Conservation (phyloP, 2,329 filamentous ascomycete genomes). For the Nothophoma quercina region DNA sequence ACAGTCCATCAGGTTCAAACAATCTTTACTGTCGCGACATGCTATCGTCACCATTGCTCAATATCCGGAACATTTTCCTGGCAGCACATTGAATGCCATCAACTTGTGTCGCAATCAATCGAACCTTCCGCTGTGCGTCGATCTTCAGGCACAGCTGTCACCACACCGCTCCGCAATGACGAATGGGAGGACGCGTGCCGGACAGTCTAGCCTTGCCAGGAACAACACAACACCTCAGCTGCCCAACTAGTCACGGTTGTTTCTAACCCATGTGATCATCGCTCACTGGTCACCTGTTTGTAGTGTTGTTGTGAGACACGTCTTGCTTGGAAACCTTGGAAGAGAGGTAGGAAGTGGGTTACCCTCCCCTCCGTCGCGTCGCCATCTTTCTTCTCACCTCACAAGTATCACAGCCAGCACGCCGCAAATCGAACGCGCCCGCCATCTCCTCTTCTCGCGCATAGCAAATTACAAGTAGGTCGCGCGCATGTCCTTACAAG, state of each 20-base stretch:
- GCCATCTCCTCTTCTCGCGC: not conserved
- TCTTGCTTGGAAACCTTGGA: conserved; percentile 10
- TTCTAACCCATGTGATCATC: conserved; percentile 18
- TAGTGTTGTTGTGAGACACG: conserved; percentile 20
- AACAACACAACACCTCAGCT: conserved; percentile 15
- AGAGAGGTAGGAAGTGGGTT: not conserved
- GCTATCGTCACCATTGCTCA: not conserved
- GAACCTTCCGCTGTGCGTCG: conserved; percentile 1
- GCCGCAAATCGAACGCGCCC: too few relatives aligned
- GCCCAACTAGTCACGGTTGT: conserved; percentile 16
- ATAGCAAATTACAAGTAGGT: conserved; percentile 5
- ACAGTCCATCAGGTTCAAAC: not conserved
- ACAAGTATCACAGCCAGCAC: too few relatives aligned
- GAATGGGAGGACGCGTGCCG: conserved; percentile 3
- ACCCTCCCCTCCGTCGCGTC: conserved; percentile 11
- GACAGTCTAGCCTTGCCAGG: conserved; percentile 13
- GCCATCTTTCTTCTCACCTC: conserved; percentile 5
- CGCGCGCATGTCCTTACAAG: not conserved
- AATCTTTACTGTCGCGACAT: not conserved
- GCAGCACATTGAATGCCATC: not conserved
- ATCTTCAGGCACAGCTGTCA: conserved; percentile 13
- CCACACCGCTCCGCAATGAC: conserved; percentile 9
- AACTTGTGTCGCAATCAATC: not conserved
- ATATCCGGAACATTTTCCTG: not conserved
- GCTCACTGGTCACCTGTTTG: conserved; percentile 5